These are phyloP conservation scores for Pouteria campechiana DNA, from an alignment of 179 eudicot species.

Conservation along the genomic window DNA sequence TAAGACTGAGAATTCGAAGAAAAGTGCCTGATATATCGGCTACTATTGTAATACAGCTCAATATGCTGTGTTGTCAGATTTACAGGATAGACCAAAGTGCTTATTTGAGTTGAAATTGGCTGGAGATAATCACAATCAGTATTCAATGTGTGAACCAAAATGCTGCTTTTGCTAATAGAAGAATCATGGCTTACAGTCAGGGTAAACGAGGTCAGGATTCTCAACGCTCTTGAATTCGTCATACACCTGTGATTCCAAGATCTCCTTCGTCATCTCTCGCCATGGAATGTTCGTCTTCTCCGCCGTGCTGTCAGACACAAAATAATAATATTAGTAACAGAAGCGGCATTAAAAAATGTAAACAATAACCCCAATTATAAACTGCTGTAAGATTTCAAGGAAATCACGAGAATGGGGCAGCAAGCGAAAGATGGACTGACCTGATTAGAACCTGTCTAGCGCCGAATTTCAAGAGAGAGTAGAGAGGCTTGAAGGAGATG, in stretches of 20 bases:
- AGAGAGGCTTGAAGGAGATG: constrained; percentile 72
- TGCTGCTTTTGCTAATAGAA: too few relatives aligned
- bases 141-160: too few relatives aligned
- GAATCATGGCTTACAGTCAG: constrained; percentile 50
- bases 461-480: constrained; percentile 64
- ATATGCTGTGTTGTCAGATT: too few relatives aligned
- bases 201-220: constrained; percentile 49
- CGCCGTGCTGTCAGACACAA: constrained; percentile 71
- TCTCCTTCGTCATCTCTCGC: constrained; percentile 77
- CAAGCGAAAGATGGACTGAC: constrained; percentile 9
- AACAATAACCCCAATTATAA: too few relatives aligned
- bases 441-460: constrained; percentile 93
- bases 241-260: constrained; percentile 85
- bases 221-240: constrained; percentile 54
- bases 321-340: not conserved
- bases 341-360: not conserved
- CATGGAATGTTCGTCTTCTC: constrained; percentile 88
- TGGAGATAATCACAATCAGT: too few relatives aligned
- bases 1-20: too few relatives aligned
- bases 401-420: not conserved
- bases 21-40: too few relatives aligned
- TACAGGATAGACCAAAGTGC: too few relatives aligned
- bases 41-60: too few relatives aligned
- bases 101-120: too few relatives aligned
- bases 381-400: not conserved